Evolutionary conservation across 768 basidiomycete species (phyloP).

Genomic region (Lactarius hatsudake): DNA sequence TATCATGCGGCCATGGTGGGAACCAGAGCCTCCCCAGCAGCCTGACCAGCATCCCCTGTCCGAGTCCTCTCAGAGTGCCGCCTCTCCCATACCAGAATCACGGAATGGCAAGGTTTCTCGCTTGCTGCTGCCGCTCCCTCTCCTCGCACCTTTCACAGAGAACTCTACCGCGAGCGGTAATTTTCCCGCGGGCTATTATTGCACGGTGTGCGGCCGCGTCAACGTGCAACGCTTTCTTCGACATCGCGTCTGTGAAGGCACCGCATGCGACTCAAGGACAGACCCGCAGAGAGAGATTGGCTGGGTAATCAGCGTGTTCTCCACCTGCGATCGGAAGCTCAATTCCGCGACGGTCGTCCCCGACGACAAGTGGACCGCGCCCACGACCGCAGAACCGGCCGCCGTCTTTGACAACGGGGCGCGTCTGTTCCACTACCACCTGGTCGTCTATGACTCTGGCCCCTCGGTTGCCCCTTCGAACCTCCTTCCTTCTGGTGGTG

Average conservation of each 20-base stretch:
- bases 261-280: not conserved
- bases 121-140: slow-evolving; percentile 20
- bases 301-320: slow-evolving; percentile 18
- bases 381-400: slow-evolving; percentile 5
- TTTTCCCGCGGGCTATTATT: slow-evolving; percentile 25
- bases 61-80: not conserved
- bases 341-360: slow-evolving; percentile 18
- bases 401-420: slow-evolving; percentile 14
- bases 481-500: not conserved
- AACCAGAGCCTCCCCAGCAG: not conserved
- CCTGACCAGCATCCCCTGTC: not conserved
- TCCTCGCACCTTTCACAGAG: slow-evolving; percentile 26
- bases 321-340: slow-evolving; percentile 18
- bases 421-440: slow-evolving; percentile 14
- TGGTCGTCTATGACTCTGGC: not conserved
- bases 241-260: slow-evolving; percentile 21
- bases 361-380: slow-evolving; percentile 16
- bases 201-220: slow-evolving; percentile 23
- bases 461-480: not conserved
- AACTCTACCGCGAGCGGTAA: slow-evolving; percentile 17
- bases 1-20: slow-evolving; percentile 26
- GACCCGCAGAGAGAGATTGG: slow-evolving; percentile 3
- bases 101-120: not conserved
- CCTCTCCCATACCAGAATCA: not conserved
- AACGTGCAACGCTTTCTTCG: slow-evolving; percentile 25